Conservation (phyloP, 2,329 filamentous ascomycete species). For the Colletotrichum orbiculare region DNA sequence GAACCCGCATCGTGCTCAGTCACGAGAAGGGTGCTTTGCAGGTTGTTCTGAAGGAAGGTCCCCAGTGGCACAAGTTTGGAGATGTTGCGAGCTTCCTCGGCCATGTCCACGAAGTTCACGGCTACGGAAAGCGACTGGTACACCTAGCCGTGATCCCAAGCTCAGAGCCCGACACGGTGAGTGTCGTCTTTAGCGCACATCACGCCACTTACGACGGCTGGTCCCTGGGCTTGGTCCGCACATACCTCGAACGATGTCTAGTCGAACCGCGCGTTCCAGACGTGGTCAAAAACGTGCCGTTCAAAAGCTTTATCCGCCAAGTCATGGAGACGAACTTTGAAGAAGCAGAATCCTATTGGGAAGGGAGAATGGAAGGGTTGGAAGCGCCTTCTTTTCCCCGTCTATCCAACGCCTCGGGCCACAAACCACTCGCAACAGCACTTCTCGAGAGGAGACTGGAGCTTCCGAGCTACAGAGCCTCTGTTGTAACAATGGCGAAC, state of each 20-base stretch:
- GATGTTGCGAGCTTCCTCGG: slow-evolving; percentile 11
- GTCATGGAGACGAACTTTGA: background rate
- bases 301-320: slow-evolving; percentile 18
- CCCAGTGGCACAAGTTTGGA: slow-evolving; percentile 7
- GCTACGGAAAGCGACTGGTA: slow-evolving; percentile 34
- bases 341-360: slow-evolving; percentile 8
- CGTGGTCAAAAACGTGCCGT: background rate
- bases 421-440: slow-evolving; percentile 10
- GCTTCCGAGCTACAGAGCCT: background rate
- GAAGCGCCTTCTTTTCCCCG: slow-evolving; percentile 12
- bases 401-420: background rate
- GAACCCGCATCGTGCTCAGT: slow-evolving; percentile 28
- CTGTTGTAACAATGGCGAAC: slow-evolving; percentile 30
- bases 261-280: background rate
- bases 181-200: slow-evolving; percentile 45
- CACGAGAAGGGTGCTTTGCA: slow-evolving; percentile 33
- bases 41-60: slow-evolving; percentile 33
- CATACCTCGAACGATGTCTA: background rate
- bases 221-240: slow-evolving; percentile 10
- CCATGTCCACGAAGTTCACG: slow-evolving; percentile 3
- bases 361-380: slow-evolving; percentile 8
- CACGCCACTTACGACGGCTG: slow-evolving; percentile 46
- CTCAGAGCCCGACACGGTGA: slow-evolving; percentile 25
- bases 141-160: slow-evolving; percentile 35
- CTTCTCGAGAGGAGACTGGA: slow-evolving; percentile 1